Evolutionary conservation across 1,284 basidiomycete genomes (phyloP), one percentile per base, ranked within the genome.

Genomic region (Leccinum subspadiceum): DNA sequence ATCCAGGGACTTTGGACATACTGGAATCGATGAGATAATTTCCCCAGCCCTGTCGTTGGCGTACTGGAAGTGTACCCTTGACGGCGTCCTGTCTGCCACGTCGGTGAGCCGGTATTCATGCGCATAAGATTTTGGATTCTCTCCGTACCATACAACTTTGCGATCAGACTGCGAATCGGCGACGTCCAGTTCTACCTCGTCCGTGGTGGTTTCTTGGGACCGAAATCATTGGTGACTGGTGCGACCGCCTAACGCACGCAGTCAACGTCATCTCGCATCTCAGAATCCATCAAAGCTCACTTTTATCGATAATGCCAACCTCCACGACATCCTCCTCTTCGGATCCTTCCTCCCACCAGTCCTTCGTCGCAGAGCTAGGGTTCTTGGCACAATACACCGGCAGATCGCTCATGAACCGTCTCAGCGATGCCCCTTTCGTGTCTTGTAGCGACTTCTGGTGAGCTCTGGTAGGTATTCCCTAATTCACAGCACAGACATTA

Each of bases 21-120:
- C 96, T 98, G 77, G 98, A 97, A 76, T 94, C 97, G 71, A 98
- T 98, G 68, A 98, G 81, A 59, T 94, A 81, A 76, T 95, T 94
- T 7, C 95, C 96, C 94, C 94, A 98, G 0, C 95, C 95, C 71
- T 92, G 89, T 61, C 97, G 81, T 74, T 99, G 97, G 65, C 95
- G 81, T 39, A 98, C 92, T 1, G 97, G 97, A 48, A 99, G 78
- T 9, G 97, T 99, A 20, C 50, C 51, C 37, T 54, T 54, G 37
- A 54, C 53, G 15, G 53, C 37, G 22, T 54, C 53, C 53, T 54
- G 53, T 26, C 53, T 39, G 37, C 37, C 39, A 13, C 53, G 53
- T 35, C 39, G 53, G 4, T 20, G 53, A 12, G 24, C 24, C 31
- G 10, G n/a, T 15, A 52, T 37, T 54, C 53, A 15, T 54, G 53